These are phyloP conservation scores for Penicillium sp. DNA, from an alignment of 2,329 filamentous ascomycete genomes.

Conservation along the genomic window DNA sequence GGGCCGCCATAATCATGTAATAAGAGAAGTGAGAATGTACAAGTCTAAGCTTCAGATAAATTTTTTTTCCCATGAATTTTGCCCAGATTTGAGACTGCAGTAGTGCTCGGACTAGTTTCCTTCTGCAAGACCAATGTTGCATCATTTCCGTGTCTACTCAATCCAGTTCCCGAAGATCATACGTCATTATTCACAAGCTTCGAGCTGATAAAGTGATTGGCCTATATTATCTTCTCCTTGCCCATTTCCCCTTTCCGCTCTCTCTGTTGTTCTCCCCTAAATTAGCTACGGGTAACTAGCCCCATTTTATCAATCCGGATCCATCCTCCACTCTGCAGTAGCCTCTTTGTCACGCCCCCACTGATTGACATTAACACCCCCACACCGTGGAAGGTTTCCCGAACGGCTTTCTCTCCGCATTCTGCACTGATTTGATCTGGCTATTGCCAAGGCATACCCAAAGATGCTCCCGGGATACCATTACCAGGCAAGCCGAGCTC, in stretches of 20 bases:
- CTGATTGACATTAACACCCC: slow-evolving; percentile 2
- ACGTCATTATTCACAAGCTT: background rate
- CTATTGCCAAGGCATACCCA: background rate
- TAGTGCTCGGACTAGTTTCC: slow-evolving; percentile 18
- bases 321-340: background rate
- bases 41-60: background rate
- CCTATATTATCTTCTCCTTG: background rate
- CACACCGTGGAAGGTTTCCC: slow-evolving; percentile 10
- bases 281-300: background rate
- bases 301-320: background rate
- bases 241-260: background rate
- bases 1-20: background rate
- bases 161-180: background rate
- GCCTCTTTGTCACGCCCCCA: background rate
- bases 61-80: background rate
- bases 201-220: background rate
- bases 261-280: background rate
- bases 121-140: slow-evolving; percentile 8
- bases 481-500: background rate
- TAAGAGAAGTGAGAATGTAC: background rate
- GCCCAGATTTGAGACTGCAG: slow-evolving; percentile 7
- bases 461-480: background rate
- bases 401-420: slow-evolving; percentile 6
- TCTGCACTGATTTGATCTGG: background rate
- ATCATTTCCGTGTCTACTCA: slow-evolving; percentile 4